Percentiles rank a stretch among this genome's conserved stretches.
These are phyloP conservation scores for Epichloe typhina DNA, from an alignment of 2,329 filamentous ascomycete genomes.

Conservation along the genomic window DNA sequence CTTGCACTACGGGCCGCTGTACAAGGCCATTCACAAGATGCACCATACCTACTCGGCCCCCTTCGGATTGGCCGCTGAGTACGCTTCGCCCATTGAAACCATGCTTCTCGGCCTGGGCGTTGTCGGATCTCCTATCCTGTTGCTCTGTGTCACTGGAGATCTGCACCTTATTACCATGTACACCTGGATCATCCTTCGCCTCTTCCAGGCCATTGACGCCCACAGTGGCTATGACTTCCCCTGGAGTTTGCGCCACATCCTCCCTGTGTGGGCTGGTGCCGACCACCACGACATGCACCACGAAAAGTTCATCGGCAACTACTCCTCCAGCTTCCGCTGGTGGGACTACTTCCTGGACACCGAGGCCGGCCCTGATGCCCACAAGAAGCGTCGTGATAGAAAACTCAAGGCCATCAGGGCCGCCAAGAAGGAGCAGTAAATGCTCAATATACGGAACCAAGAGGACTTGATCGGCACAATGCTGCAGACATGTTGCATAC, in stretches of 20 bases:
- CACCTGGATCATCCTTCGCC: conserved; percentile 78
- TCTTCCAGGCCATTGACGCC: conserved; percentile 96
- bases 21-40: conserved; percentile 96
- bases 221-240: conserved; percentile 98
- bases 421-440: conserved; percentile 54
- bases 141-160: conserved; percentile 70
- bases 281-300: conserved; percentile 96
- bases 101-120: conserved; percentile 87
- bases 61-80: conserved; percentile 92
- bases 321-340: conserved; percentile 95
- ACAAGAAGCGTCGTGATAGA: conserved; percentile 68
- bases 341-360: conserved; percentile 95
- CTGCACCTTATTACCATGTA: conserved; percentile 98
- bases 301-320: conserved; percentile 98
- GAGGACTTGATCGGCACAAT: background rate
- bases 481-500: background rate
- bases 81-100: conserved; percentile 92
- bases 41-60: conserved; percentile 98
- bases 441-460: background rate
- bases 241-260: conserved; percentile 87
- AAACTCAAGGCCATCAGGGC: conserved; percentile 50
- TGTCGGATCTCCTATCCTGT: conserved; percentile 69
- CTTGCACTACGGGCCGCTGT: conserved; percentile 88
- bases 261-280: conserved; percentile 96
- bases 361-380: conserved; percentile 78